Base-by-base conservation (phyloP, 345 rosid genomes). In the Eucalyptus guilfoylei region DNA sequence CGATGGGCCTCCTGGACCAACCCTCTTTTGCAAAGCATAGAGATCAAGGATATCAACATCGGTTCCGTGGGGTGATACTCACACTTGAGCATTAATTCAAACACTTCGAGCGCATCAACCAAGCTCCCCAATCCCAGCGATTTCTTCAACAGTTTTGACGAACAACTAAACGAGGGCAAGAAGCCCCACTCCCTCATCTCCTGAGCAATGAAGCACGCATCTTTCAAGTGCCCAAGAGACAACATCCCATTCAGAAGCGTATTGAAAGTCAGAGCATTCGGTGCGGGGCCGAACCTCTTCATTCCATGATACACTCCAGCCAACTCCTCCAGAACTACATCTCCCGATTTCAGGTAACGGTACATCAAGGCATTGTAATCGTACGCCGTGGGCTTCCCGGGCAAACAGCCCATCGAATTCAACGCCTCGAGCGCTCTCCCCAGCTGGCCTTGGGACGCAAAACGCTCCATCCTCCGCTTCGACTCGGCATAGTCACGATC, bases 321-420 rank as follows among this genome's bases (percentile, higher is more conserved):
- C 23, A 92, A 72, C 45, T 69, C 85, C 69, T 88, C 58, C 76
- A 89, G 19, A 58, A 44, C 30, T 4, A 87, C 91, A 44, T 86
- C 83, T 14, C 86, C 47, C 21, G 92, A 91, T 87, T 90, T 93
- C 44, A 87, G 86, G 88, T 83, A 91, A 62, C 87, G 88, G 80
- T 87, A 87, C 32, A 92, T 55, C 48, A 93, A 86, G 69, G 93
- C 90, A 90, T 93, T 93, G 72, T 50, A 90, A 88, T 93, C 94
- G 69, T 87, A 44, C 23, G 88, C 91, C 37, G 92, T 92, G 4
- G 91, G 92, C 72, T 88, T 90, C 86, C 92, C 92, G 49, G 90
- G 54, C 14, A 88, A n/a, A 80, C 49, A 44, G 80, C 90, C 90
- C 92, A 90, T 92, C 49, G 62, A 90, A 89, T 45, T 88, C 54